Percentiles rank a stretch among this genome's conserved stretches.
Conservation (phyloP, 208 protist species). For the Acanthamoeba rhysodes region DNA sequence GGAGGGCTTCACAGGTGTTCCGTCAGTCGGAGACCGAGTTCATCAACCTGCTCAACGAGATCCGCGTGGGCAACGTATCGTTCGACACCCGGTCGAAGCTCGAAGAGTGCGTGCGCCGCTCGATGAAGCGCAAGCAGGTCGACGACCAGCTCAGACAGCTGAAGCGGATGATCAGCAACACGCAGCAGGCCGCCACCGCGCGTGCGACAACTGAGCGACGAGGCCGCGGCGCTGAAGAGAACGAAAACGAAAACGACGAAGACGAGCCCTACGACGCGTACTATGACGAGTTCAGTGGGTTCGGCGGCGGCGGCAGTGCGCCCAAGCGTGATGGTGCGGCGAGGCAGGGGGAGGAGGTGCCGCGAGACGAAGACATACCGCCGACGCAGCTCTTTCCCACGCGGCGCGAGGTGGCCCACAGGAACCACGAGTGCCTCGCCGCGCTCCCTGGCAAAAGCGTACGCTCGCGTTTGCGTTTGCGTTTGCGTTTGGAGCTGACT, state of each 20-base stretch:
- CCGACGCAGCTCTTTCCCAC: conserved; percentile 54
- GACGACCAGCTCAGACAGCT: background rate
- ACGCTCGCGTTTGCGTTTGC: background rate
- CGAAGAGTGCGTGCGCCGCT: background rate
- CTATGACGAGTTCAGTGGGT: background rate
- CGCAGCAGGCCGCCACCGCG: background rate
- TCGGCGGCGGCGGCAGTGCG: background rate
- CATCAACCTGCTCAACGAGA: conserved; percentile 53
- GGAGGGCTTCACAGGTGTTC: conserved; percentile 7
- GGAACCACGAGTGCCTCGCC: conserved; percentile 27
- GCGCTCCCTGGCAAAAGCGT: conserved; percentile 52
- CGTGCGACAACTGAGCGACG: too few species aligned
- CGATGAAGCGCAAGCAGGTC: background rate
- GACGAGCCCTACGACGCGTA: conserved; percentile 4
- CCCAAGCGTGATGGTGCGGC: background rate
- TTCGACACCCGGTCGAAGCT: background rate
- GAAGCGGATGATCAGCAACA: background rate
- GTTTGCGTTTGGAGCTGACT: background rate
- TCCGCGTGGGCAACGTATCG: conserved; percentile 54
- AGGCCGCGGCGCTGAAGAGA: background rate
- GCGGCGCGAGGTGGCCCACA: background rate
- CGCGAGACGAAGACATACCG: background rate
- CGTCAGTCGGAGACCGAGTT: conserved; percentile 64
- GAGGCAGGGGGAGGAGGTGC: background rate
- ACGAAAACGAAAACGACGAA: background rate